Conservation (phyloP, 805 yeast species). For the Candida gorgasii region DNA sequence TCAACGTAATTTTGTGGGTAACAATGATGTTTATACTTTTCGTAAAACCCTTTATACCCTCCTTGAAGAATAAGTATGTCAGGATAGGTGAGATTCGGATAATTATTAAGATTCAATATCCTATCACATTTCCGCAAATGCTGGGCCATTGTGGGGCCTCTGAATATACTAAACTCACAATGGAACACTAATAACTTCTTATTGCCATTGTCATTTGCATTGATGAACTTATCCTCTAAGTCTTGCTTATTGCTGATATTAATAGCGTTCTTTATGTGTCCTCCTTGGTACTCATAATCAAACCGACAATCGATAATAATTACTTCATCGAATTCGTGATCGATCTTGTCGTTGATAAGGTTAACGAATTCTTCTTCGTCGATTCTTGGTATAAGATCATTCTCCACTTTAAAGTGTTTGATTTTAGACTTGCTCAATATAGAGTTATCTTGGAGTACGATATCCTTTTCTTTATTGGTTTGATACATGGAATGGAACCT, state of each 20-base stretch:
- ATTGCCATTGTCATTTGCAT: conserved; percentile 20
- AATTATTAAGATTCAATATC: conserved; percentile 63
- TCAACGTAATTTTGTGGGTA: conserved; percentile 78
- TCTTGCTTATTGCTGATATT: conserved; percentile 73
- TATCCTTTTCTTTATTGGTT: conserved; percentile 35
- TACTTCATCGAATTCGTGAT: conserved; percentile 53
- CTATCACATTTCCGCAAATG: conserved; percentile 86
- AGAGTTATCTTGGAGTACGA: conserved; percentile 29
- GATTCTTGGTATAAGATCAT: conserved; percentile 73
- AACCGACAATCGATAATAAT: conserved; percentile 85
- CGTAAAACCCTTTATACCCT: conserved; percentile 82
- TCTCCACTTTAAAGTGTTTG: conserved; percentile 30
- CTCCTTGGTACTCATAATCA: conserved; percentile 89
- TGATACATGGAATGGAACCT: conserved; percentile 73
- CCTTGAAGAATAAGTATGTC: conserved; percentile 88
- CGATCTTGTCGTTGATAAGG: conserved; percentile 54
- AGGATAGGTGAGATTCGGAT: conserved; percentile 84
- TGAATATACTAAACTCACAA: conserved; percentile 88
- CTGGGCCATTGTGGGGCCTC: conserved; percentile 94
- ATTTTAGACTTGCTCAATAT: conserved; percentile 30
- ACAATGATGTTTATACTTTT: conserved; percentile 58
- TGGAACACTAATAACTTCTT: conserved; percentile 73
- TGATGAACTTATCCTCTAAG: conserved; percentile 56
- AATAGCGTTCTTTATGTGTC: conserved; percentile 83
- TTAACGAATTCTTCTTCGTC: conserved; percentile 56